Percentiles rank a stretch among this genome's conserved stretches.
phyloP scores from a whole-genome alignment of 2,329 filamentous ascomycete species.

The Trichoderma atrobrunneum region DNA sequence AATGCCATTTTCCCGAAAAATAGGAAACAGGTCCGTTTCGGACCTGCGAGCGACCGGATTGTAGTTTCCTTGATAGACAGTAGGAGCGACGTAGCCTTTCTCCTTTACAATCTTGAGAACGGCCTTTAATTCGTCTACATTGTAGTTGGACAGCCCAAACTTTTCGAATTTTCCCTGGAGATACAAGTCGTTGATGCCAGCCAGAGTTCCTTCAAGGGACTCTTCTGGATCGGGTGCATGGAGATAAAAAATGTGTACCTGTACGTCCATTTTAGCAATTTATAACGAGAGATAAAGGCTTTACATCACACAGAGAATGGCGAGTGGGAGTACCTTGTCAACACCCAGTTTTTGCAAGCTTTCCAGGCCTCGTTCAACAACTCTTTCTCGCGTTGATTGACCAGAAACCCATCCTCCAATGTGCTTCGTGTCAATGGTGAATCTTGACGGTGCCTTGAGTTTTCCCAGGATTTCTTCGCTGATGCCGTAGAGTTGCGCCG shows the following conservation, averaged over 20 bases:
- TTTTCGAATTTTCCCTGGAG: neutral
- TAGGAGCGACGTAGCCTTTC: constrained; percentile 38
- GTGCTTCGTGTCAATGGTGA: constrained; percentile 13
- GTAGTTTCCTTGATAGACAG: constrained; percentile 45
- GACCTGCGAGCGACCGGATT: constrained; percentile 38
- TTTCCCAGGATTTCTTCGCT: neutral
- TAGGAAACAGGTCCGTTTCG: constrained; percentile 40
- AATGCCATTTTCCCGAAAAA: constrained; percentile 37
- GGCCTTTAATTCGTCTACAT: constrained; percentile 38
- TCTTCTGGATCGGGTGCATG: neutral
- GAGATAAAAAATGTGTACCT: constrained; percentile 15
- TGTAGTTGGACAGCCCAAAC: constrained; percentile 42
- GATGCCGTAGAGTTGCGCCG: constrained; percentile 4
- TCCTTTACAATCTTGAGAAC: constrained; percentile 39
- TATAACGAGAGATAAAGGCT: too few relatives aligned
- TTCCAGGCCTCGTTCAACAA: neutral
- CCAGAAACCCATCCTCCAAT: neutral
- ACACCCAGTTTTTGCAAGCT: neutral
- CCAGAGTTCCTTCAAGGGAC: neutral
- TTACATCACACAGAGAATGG: too few relatives aligned
- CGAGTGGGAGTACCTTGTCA: neutral
- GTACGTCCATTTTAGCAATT: neutral
- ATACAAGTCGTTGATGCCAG: constrained; percentile 7
- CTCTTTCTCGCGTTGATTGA: neutral
- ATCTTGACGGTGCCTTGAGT: neutral